Conservation (phyloP, 164 flowering plant genomes). For the Brasenia schreberi region DNA sequence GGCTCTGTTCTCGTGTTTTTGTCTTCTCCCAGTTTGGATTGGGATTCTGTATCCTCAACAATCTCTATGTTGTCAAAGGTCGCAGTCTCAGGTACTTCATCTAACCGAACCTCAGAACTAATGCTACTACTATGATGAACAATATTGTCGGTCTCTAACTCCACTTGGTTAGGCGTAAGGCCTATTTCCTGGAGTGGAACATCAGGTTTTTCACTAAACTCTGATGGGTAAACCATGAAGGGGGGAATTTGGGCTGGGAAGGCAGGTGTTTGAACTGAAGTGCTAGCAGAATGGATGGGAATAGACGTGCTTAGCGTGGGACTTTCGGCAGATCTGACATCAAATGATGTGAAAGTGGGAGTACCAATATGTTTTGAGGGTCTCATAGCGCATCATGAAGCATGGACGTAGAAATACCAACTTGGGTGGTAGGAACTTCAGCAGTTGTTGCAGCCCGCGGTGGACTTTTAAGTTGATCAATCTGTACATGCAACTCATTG, state of each 20-base stretch:
- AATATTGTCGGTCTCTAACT: neutral
- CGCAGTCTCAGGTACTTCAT: neutral
- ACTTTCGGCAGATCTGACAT: neutral
- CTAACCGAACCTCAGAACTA: neutral
- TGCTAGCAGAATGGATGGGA: neutral
- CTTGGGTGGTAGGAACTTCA: conserved; percentile 4
- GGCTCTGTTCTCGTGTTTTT: neutral
- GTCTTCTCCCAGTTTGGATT: neutral
- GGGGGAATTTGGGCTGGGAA: neutral
- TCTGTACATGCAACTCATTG: conserved; percentile 43
- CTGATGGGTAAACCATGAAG: neutral
- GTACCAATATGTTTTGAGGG: neutral
- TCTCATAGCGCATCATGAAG: neutral
- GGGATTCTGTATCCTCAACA: neutral
- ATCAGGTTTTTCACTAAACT: neutral
- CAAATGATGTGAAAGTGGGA: neutral
- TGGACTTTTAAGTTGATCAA: conserved; percentile 13
- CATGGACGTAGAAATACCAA: neutral
- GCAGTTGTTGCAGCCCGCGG: conserved; percentile 12
- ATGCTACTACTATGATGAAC: neutral
- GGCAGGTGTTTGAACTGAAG: neutral
- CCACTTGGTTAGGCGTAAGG: neutral
- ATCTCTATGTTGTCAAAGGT: neutral
- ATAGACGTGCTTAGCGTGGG: neutral
- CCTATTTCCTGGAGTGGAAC: neutral